phyloP scores from a whole-genome alignment of 768 basidiomycete genomes.

The Dioszegia crocea region DNA sequence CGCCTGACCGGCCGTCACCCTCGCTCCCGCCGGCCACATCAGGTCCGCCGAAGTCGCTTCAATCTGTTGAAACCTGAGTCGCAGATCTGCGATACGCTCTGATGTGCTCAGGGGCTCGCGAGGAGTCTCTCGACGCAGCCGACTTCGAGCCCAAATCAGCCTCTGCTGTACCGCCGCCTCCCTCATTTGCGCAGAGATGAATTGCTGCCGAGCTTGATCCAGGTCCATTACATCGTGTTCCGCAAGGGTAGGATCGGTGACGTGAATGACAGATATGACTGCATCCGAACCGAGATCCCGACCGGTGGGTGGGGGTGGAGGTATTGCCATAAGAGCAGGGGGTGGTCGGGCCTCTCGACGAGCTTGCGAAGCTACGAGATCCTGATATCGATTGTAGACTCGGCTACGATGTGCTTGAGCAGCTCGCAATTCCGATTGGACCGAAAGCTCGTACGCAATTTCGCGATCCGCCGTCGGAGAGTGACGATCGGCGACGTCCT shows the following conservation, averaged over 20 bases:
- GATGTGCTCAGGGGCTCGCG: neutral
- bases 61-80: too few relatives aligned
- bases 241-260: neutral
- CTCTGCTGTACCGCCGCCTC: conserved; percentile 1
- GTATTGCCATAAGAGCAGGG: neutral
- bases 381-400: neutral
- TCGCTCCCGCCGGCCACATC: too few relatives aligned
- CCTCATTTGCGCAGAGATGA: conserved; percentile 4
- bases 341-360: neutral
- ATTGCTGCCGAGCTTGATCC: neutral
- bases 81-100: too few relatives aligned
- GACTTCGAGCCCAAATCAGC: neutral
- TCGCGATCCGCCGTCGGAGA: neutral
- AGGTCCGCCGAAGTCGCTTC: too few relatives aligned
- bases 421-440: conserved; percentile 1
- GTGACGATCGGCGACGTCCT: neutral
- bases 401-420: neutral
- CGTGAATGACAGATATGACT: neutral
- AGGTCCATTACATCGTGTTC: neutral
- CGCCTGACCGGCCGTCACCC: too few relatives aligned
- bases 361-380: neutral
- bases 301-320: neutral
- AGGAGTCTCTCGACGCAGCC: neutral
- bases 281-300: neutral
- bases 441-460: neutral